Base-by-base conservation (phyloP, 2,329 filamentous ascomycete species). In the Neurospora sp. region DNA sequence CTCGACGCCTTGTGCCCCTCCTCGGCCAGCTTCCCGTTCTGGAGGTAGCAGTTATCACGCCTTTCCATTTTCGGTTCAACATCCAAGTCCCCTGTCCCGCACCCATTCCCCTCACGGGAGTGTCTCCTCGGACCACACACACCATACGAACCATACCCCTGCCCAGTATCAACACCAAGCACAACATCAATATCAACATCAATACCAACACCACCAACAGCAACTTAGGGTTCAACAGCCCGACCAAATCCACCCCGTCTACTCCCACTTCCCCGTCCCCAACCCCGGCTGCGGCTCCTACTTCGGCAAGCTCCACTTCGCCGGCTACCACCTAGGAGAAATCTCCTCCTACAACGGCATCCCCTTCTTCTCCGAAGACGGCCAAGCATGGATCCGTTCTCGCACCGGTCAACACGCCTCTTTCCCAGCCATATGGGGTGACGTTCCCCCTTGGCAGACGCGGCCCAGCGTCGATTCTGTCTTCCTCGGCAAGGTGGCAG, bases 321-420 rank as follows among this genome's bases (percentile, higher is more conserved):
- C 82, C 4, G 84, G 84, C 0, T 78, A 80, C 66, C 79, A 83
- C 69, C 76, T 86, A 10, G 84, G 84, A 10, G 79, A 79, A 13
- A 81, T 85, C 39, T 84, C 81, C 73, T 77, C 81, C 8, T 79
- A 81, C 67, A 84, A 82, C 15, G 84, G 85, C 7, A 80, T 86
- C 1, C 85, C 84, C 0, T 81, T 85, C 52, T 79, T 87, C 52
- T 83, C 84, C 0, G 75, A 78, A 0, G 79, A 82, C 15, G 84
- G 84, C 6, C 80, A 80, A 68, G 75, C 82, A 73, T 86, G 84
- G 83, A 82, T 87, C 40, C 77, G 80, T 38, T 77, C 82, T 13
- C 79, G 80, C 38, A 82, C 84, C 0, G 84, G 84, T 5, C 77
- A 81, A 67, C 75, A 73, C 2, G 75, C 78, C 4, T 73, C 76